Base-by-base conservation (phyloP, 1,284 basidiomycete genomes). In the Mycena citricolor region DNA sequence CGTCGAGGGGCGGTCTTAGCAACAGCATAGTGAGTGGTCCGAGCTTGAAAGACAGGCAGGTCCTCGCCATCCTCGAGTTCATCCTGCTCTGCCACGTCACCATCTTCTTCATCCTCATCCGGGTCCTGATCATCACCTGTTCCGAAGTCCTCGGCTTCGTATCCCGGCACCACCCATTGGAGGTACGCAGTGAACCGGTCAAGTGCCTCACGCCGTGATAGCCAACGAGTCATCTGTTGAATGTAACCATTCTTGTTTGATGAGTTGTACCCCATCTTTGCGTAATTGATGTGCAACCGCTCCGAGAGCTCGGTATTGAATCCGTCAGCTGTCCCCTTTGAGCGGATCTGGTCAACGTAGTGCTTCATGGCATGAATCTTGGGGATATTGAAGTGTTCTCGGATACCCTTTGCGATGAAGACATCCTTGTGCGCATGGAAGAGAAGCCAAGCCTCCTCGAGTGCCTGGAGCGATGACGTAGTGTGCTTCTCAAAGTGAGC, bases 161-260 rank as follows among this genome's bases (percentile, higher is more conserved):
- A n/a, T n/a, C n/a, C n/a, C n/a, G n/a, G n/a, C n/a, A n/a, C n/a
- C n/a, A n/a, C n/a, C n/a, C n/a, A n/a, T n/a, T n/a, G n/a, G n/a
- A n/a, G n/a, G n/a, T n/a, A n/a, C n/a, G n/a, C n/a, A n/a, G n/a
- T n/a, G n/a, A n/a, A n/a, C n/a, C n/a, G n/a, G n/a, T n/a, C n/a
- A n/a, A n/a, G 21, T 3, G 44, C 20, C 38, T 65, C 63, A 17
- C 54, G 39, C 4, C 61, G 56, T 5, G 56, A 42, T 0, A 67
- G 54, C 63, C 63, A 64, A 1, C n/a, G 24, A 0, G 57, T 59
- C 65, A 67, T 67, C 37, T 64, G 60, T 0, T 45, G 26, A 19
- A 51, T 57, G 35, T 64, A 57, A 25, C 65, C 57, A n/a, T 57
- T 55, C 2, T 47, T 41, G 44, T 66, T 65, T 2, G 57, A 60